Conservation (phyloP, 768 basidiomycete species). For the Sistotremastrum suecicum region DNA sequence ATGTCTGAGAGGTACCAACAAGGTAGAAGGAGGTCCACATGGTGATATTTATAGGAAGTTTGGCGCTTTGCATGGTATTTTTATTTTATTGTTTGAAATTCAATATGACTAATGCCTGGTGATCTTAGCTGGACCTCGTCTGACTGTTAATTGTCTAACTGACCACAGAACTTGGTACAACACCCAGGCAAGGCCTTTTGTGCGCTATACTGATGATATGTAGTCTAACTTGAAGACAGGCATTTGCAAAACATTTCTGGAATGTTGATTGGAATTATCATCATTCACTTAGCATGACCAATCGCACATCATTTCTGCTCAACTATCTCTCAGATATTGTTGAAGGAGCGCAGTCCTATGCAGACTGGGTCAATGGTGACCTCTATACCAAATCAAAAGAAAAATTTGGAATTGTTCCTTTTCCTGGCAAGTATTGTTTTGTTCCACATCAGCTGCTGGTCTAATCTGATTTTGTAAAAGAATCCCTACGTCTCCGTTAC, state of each 20-base stretch:
- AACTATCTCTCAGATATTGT: background rate
- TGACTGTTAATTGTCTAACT: constrained; percentile 12
- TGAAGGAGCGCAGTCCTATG: constrained; percentile 9
- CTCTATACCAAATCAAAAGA: constrained; percentile 10
- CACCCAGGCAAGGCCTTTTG: too few relatives aligned
- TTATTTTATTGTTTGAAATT: background rate
- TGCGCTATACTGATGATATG: too few relatives aligned
- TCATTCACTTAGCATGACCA: constrained; percentile 9
- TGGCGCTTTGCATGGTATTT: constrained; percentile 3
- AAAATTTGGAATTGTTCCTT: constrained; percentile 11
- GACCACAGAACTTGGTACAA: constrained; percentile 15
- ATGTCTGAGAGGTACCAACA: too few relatives aligned
- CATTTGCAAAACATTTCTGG: constrained; percentile 9
- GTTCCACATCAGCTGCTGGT: too few relatives aligned
- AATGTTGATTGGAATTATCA: constrained; percentile 11
- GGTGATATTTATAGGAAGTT: constrained; percentile 3
- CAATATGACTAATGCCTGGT: too few relatives aligned
- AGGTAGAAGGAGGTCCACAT: constrained; percentile 15
- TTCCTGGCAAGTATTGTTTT: constrained; percentile 10
- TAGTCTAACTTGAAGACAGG: too few relatives aligned
- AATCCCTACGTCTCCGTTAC: too few relatives aligned
- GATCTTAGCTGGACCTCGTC: constrained; percentile 8
- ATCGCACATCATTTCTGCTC: constrained; percentile 7
- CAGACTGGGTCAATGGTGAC: constrained; percentile 14
- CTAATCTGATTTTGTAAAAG: constrained; percentile 1